A percentile compares a stretch with the other conserved stretches of the same genome.
Conservation (phyloP, 345 rosid species). For the Rhodamnia rubescens region DNA sequence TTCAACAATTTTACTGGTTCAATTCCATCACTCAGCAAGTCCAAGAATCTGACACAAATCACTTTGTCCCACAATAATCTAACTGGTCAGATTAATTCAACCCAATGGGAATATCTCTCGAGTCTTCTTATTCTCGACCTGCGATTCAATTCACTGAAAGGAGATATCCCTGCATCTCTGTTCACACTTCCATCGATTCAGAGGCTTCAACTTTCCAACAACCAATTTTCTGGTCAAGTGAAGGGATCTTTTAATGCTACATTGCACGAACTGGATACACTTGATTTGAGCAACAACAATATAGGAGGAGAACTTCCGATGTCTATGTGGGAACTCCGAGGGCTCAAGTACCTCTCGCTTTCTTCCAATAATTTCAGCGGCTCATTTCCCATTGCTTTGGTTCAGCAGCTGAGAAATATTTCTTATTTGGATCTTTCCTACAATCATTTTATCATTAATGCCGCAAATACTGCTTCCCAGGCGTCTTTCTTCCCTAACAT, state of each 20-base stretch:
- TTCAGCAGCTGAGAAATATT: constrained; percentile 16
- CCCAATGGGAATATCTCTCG: constrained; percentile 6
- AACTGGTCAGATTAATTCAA: constrained; percentile 9
- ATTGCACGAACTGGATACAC: background rate
- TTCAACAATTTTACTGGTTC: constrained; percentile 14
- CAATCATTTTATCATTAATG: constrained; percentile 8
- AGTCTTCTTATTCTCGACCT: constrained; percentile 15
- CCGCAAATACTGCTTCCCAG: background rate
- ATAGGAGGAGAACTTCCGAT: constrained; percentile 16
- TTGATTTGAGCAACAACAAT: constrained; percentile 31
- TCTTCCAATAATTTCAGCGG: constrained; percentile 38
- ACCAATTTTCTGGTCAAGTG: constrained; percentile 11
- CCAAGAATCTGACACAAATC: constrained; percentile 7
- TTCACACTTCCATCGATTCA: constrained; percentile 1
- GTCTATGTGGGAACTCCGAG: background rate
- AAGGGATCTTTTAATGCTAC: constrained; percentile 8
- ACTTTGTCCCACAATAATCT: constrained; percentile 14
- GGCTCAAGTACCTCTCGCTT: constrained; percentile 12
- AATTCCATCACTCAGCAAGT: constrained; percentile 14
- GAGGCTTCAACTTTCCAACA: background rate
- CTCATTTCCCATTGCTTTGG: constrained; percentile 3
- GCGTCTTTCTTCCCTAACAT: constrained; percentile 1
- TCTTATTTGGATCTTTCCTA: constrained; percentile 27
- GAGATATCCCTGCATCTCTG: constrained; percentile 16
- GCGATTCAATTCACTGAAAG: constrained; percentile 10